A percentile compares a stretch with the other conserved stretches of the same genome.
phyloP scores from a whole-genome alignment of 2,329 filamentous ascomycete species.

The Shiraia sp. region DNA sequence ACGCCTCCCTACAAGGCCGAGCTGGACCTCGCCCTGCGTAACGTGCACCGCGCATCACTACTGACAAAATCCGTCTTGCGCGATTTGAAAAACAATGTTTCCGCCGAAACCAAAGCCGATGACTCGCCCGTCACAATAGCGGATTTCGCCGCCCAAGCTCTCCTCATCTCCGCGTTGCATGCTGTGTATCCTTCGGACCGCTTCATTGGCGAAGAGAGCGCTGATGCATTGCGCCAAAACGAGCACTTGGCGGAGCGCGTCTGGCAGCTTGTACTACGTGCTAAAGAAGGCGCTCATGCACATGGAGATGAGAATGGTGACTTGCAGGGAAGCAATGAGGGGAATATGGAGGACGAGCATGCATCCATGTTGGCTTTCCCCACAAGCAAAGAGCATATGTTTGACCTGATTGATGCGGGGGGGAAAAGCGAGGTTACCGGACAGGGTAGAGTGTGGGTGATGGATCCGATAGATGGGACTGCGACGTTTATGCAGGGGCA shows the following conservation, averaged over 20 bases:
- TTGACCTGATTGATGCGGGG: slow-evolving; percentile 65
- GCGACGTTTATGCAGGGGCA: slow-evolving; percentile 63
- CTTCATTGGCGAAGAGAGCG: slow-evolving; percentile 67
- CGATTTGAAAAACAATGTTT: slow-evolving; percentile 51
- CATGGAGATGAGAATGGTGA: slow-evolving; percentile 20
- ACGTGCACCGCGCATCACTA: slow-evolving; percentile 60
- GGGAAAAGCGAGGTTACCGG: slow-evolving; percentile 55
- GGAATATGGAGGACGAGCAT: slow-evolving; percentile 7
- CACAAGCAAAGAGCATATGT: slow-evolving; percentile 57
- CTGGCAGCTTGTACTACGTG: slow-evolving; percentile 56
- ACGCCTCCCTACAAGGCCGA: slow-evolving; percentile 29
- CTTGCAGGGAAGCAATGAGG: slow-evolving; percentile 15
- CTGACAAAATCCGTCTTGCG: slow-evolving; percentile 61
- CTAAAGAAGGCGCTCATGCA: slow-evolving; percentile 37
- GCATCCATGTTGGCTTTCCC: slow-evolving; percentile 39
- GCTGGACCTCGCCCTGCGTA: slow-evolving; percentile 38
- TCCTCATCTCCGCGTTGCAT: slow-evolving; percentile 62
- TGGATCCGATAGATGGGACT: slow-evolving; percentile 69
- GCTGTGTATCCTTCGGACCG: slow-evolving; percentile 57
- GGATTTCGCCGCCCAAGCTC: slow-evolving; percentile 66
- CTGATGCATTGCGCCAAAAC: slow-evolving; percentile 57
- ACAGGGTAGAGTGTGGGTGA: slow-evolving; percentile 59
- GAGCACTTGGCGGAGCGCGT: slow-evolving; percentile 55
- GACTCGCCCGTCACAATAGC: slow-evolving; percentile 65
- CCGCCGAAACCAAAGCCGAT: slow-evolving; percentile 61